Conservation (phyloP, 257 asterid genomes). For the Nyctanthes arbortristis region DNA sequence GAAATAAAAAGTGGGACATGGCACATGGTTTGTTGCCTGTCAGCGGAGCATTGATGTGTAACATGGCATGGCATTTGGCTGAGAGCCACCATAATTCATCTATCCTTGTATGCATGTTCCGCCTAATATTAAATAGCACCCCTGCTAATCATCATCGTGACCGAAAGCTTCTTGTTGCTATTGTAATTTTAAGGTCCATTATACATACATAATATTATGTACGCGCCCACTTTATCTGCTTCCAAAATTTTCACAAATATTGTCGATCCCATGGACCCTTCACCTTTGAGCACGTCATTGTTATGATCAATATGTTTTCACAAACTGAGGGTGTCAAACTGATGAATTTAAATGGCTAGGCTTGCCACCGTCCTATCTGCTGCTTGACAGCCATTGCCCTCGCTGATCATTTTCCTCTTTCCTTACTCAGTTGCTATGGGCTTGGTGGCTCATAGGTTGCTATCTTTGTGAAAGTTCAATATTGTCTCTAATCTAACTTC, state of each 20-base stretch:
- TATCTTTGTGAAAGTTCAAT: neutral
- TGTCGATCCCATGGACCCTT: neutral
- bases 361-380: too few species aligned
- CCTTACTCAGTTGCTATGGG: neutral
- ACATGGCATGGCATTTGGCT: too few species aligned
- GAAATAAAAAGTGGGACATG: too few species aligned
- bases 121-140: neutral
- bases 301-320: neutral
- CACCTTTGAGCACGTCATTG: neutral
- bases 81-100: neutral
- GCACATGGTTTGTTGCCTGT: too few species aligned
- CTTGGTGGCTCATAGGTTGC: neutral
- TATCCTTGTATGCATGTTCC: neutral
- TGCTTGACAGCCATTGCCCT: too few species aligned
- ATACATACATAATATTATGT: neutral
- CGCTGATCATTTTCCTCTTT: too few species aligned
- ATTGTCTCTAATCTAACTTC: neutral
- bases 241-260: neutral
- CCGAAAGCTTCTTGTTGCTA: neutral
- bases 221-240: neutral
- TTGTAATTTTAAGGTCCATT: neutral
- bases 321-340: too few species aligned
- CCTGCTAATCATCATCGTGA: neutral
- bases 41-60: too few species aligned
- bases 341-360: too few species aligned